Base-by-base conservation (phyloP, 1,139 yeast genomes). In the Hyphopichia pseudoburtonii region DNA sequence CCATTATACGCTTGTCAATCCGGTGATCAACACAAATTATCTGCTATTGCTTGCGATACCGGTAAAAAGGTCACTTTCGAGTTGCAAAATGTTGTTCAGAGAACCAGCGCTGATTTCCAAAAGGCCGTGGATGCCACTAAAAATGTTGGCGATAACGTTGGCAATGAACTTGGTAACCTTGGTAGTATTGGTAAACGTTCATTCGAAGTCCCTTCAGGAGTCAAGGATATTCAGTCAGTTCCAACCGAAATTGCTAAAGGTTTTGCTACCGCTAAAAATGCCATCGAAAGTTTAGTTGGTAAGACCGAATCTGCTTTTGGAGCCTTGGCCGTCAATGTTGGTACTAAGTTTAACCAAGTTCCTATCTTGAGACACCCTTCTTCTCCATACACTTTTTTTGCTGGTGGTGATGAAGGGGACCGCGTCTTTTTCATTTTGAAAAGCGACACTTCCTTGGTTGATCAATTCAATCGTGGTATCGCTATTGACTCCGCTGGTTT, bases 371-470 rank as follows among this genome's bases (percentile, higher is more conserved):
- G 54, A 46, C 60, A 49, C 19, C 42, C 35, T 9, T 40, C 48
- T 3, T 58, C 56, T 46, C 50, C 52, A 11, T 57, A 56, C 29
- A 62, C 56, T 10, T 57, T 55, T 40, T 43, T 54, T 5, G 60
- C 56, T 17, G 62, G 62, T 5, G 62, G 60, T 4, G 24, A 32
- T 17, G 52, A 50, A 11, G 63, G 63, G 17, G 32, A 43, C 5
- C 49, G 39, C 32, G 45, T 51, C 33, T 35, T 37, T 14, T 46
- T 57, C 36, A 42, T 51, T n/a, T 50, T 56, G 45, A 43, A 46
- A 28, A 30, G 45, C 8, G 58, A 56, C 33, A 49, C 51, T 10
- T 36, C 60, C 12, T 51, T 57, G 50, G 52, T 46, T 17, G 62
- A 57, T 48, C 57, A 51, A 38, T 51, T 47, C 34, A 56, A 57